A percentile compares a stretch with the other conserved stretches of the same genome.
phyloP scores from a whole-genome alignment of 257 asterid genomes.

The Paraleonurus japonicus region DNA sequence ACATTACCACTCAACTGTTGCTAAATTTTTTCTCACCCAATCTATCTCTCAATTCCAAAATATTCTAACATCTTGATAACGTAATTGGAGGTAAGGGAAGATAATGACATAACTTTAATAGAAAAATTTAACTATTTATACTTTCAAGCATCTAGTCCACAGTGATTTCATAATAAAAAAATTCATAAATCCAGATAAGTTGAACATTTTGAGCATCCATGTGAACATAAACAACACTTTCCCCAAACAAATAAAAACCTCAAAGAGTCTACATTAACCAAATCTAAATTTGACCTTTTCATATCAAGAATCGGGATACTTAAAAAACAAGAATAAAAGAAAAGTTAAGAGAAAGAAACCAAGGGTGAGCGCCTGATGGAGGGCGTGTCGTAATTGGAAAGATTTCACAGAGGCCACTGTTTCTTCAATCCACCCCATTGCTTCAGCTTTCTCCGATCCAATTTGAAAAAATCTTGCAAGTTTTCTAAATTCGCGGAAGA shows the following conservation, averaged over 20 bases:
- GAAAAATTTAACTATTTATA: no score
- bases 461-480: slow-evolving; percentile 20
- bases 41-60: background rate
- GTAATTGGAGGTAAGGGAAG: background rate
- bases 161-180: slow-evolving; percentile 1
- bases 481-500: background rate
- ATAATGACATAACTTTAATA: background rate
- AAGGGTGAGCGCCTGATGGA: slow-evolving; percentile 47
- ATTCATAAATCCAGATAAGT: background rate
- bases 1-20: background rate
- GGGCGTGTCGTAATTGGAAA: slow-evolving; percentile 48
- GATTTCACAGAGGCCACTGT: slow-evolving; percentile 46
- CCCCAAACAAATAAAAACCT: background rate
- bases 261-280: background rate
- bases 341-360: slow-evolving; percentile 37
- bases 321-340: background rate
- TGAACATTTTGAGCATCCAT: background rate
- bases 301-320: background rate
- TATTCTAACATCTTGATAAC: background rate
- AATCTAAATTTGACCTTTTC: background rate
- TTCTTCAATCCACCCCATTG: slow-evolving; percentile 50
- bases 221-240: background rate
- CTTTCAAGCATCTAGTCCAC: background rate
- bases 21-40: background rate
- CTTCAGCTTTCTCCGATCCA: slow-evolving; percentile 17